Evolutionary conservation across 441 rosid genomes (phyloP), one percentile per base, ranked within the genome.

Genomic region (Daphne laureola): DNA sequence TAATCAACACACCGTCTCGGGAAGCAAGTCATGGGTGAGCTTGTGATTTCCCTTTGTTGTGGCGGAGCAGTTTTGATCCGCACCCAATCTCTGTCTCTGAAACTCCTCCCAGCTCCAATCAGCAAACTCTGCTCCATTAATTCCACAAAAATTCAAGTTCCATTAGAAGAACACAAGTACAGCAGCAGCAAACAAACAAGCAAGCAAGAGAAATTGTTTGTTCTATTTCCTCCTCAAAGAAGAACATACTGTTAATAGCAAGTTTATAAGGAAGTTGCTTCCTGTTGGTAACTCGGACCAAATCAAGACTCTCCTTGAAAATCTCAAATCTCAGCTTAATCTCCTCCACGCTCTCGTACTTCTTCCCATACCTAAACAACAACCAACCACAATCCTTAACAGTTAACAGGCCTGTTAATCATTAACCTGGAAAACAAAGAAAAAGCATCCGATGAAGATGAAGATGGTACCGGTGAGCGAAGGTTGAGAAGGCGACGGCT

Each of bases 61-160:
- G 42, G 98, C 98, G 46, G 97, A 87, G 78, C 96, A 93, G 73
- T 84, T 89, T 50, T 89, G 98, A 38, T 97, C 85, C 72, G 93
- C 94, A 62, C 97, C 98, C 71, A 89, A 62, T 73, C 78, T 83
- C 54, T 71, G 82, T 72, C 62, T 83, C 59, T 73, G 75, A 75
- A 92, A 93, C 78, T 89, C 98, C 72, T 83, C 76, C 98, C 96
- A 89, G 43, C 79, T 83, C 95, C 73, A 77, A 68, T 93, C 97
- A 74, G 96, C 83, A 76, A 80, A 93, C 8, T 83, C 98, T 92
- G 77, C 38, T 26, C 18, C 31, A 16, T 43, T 27, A 9, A 59
- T 4, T 41, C 54, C 48, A 27, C 40, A 38, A 35, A 38, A 9
- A 40, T 16, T 12, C 31, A 23, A 16, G 36, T 41, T 53, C 25